Evolutionary conservation across 306 rosid genomes (phyloP), one percentile per base, ranked within the genome.

Genomic region (cucumber (Cucumis sativus)): DNA sequence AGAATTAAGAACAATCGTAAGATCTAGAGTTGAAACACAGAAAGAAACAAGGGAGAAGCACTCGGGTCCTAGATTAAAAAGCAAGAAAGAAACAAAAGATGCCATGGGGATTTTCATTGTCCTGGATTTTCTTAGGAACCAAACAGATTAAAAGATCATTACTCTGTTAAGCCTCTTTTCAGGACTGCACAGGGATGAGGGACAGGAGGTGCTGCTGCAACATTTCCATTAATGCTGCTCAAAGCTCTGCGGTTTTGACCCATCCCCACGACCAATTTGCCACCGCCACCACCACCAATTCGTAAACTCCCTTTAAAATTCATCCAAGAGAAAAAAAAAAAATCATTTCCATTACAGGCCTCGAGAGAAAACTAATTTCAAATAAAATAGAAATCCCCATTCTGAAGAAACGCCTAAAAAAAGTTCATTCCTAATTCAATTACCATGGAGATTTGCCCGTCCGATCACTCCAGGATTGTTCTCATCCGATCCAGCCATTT

Each of bases 401-500:
- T 30, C 7, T 23, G 37, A 69, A 35, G 52, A 66, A 67, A 43
- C 56, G 14, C 58, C 75, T 13, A 25, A 33, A 62, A 63, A 15
- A 57, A 40, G 54, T 12, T 3, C 15, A 76, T 39, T 23, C 23
- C 30, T 35, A 52, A 61, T 56, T 63, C 55, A 68, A 43, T 51
- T 83, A 85, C 88, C 86, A 25, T 75, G 84, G 15, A 28, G 61
- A 83, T 69, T 83, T 25, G 74, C 52, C 21, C 66, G 79, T 21
- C 84, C 84, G 15, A 80, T 80, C 45, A 83, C 81, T 17, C 83
- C 78, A 68, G 54, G 84, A 76, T 83, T 80, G 77, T 85, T 85
- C 83, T 83, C 86, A 66, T 85, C 83, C 49, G 88, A 83, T 80
- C 86, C 81, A 75, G 83, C 81, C 88, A 85, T 85, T 78, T 25